Evolutionary conservation across 352 stramenopile species (phyloP), one percentile per base, ranked within the genome.

Genomic region (Paralagenidium karlingii): DNA sequence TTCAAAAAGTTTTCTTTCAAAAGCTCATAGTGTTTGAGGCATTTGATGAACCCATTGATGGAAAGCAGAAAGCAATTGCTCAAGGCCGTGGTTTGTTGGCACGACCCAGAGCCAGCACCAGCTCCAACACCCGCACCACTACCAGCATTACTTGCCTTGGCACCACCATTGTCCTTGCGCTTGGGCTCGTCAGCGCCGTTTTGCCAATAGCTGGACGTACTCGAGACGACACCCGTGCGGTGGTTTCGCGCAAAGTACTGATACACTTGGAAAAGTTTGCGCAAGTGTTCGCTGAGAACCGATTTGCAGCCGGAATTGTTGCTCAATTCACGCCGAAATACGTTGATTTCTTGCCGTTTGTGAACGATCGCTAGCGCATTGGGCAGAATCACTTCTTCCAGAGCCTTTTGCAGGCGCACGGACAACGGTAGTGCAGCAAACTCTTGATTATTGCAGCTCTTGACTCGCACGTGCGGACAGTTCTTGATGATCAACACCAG

Each of bases 1-100:
- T 68, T 74, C 20, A 82, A 34, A 26, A 71, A 55, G 29, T 76
- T 68, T 22, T 82, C 65, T 11, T 60, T 58, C 31, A 82, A 55
- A 18, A 84, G 44, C 16, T 74, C 60, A 27, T 60, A 77, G 36
- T 79, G 50, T 29, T 65, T 58, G 24, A 71, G 68, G 15, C 61
- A 53, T 24, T 47, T 48, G 9, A 73, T 51, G 34, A 78, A 57
- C 0, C 63, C 64, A 15, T 75, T 59, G 2, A 60, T 53, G 11
- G 62, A 78, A 9, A 82, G 43, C 62, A 80, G 68, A 16, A 53
- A 45, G 9, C n/a, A n/a, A n/a, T n/a, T n/a, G n/a, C n/a, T n/a
- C n/a, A n/a, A n/a, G n/a, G n/a, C n/a, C n/a, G n/a, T n/a, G n/a
- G n/a, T n/a, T n/a, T n/a, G n/a, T n/a, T n/a, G n/a, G n/a, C n/a